Conservation (phyloP, 371 early-diverging fungal species). For the Rhizomucor pusillus region DNA sequence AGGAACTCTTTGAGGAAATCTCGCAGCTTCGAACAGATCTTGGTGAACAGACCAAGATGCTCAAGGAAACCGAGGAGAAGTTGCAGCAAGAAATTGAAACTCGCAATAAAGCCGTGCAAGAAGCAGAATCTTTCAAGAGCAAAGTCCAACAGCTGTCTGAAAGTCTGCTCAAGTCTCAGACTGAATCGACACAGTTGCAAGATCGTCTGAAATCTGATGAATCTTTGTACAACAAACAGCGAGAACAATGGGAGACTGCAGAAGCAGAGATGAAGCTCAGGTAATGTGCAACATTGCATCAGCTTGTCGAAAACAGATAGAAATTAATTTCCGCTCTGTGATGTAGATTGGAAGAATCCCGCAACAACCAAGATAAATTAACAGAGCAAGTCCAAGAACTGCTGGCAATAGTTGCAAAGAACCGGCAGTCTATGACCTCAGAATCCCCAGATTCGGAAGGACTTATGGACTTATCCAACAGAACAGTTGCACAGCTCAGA, state of each 20-base stretch:
- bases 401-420: conserved; percentile 7
- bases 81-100: conserved; percentile 10
- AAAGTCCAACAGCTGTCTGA: not conserved
- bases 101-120: conserved; percentile 4
- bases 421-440: not conserved
- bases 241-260: conserved; percentile 14
- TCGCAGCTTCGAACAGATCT: conserved; percentile 9
- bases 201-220: conserved; percentile 14
- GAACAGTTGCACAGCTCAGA: conserved; percentile 12
- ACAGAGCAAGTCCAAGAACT: conserved; percentile 13
- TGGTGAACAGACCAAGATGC: conserved; percentile 6
- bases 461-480: conserved; percentile 1
- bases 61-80: conserved; percentile 12
- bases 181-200: conserved; percentile 8
- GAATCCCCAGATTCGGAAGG: conserved; percentile 1
- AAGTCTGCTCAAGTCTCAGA: conserved; percentile 7
- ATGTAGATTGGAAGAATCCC: conserved; percentile 15
- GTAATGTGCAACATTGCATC: not conserved
- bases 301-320: not conserved
- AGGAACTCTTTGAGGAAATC: not conserved
- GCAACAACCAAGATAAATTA: conserved; percentile 14
- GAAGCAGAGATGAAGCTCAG: conserved; percentile 16
- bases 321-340: not conserved
- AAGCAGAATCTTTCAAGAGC: too few relatives aligned
- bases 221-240: conserved; percentile 7